Evolutionary conservation across 805 yeast genomes (phyloP).

Genomic region (Scheffersomyces stipitis): DNA sequence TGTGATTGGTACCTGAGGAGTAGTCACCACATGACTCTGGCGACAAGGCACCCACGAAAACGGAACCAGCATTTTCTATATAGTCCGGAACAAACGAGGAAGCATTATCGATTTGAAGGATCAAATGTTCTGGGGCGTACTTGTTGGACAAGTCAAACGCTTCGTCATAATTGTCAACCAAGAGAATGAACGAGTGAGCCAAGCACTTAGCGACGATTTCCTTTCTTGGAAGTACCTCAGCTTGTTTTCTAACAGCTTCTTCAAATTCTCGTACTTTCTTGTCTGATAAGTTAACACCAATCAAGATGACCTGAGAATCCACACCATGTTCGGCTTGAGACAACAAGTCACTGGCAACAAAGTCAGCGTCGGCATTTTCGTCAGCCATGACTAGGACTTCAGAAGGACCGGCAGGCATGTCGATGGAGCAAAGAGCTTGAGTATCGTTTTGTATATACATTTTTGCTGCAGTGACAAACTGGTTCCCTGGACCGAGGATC

Average conservation of each 20-base stretch:
- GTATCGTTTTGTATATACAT: constrained; percentile 97
- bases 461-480: constrained; percentile 98
- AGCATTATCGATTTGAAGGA: constrained; percentile 85
- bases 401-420: constrained; percentile 99
- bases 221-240: constrained; percentile 80
- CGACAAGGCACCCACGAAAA: constrained; percentile 92
- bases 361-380: constrained; percentile 82
- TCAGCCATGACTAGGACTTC: constrained; percentile 98
- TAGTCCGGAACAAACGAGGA: constrained; percentile 60
- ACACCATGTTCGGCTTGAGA: constrained; percentile 99
- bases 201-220: constrained; percentile 92
- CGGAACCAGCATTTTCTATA: constrained; percentile 93
- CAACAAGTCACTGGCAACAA: constrained; percentile 92
- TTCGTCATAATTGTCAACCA: constrained; percentile 67
- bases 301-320: constrained; percentile 93
- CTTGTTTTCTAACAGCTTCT: constrained; percentile 82
- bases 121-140: constrained; percentile 98
- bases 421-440: constrained; percentile 91
- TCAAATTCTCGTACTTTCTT: constrained; percentile 68
- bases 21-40: constrained; percentile 99
- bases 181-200: constrained; percentile 81
- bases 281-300: constrained; percentile 71
- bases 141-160: constrained; percentile 86
- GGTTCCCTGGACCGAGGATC: constrained; percentile 98
- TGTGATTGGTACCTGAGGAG: constrained; percentile 97